These are phyloP conservation scores for Choricystis sp. DNA, from an alignment of 139 green algal species.

Conservation along the genomic window DNA sequence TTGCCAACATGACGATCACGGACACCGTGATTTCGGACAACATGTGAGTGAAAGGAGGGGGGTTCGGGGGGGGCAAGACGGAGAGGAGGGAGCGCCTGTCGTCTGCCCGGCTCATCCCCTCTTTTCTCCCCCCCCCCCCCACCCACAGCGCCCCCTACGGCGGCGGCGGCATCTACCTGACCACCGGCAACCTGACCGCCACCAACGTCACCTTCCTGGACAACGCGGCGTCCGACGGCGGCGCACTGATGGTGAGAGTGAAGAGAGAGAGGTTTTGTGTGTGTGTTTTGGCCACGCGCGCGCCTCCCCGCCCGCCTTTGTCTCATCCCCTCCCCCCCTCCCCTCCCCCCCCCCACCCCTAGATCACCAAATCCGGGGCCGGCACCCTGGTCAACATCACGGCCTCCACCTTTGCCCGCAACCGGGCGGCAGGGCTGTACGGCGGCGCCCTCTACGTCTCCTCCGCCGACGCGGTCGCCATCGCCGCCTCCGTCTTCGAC, in stretches of 20 bases:
- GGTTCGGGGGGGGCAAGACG: too few relatives aligned
- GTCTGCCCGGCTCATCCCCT: too few relatives aligned
- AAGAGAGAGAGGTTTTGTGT: too few relatives aligned
- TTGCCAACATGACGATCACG: not conserved
- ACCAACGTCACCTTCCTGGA: not conserved
- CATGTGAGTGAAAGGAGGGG: too few relatives aligned
- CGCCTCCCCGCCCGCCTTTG: too few relatives aligned
- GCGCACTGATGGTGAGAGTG: not conserved
- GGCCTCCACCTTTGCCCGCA: not conserved
- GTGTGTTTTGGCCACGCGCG: too few relatives aligned
- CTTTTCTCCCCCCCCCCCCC: too few relatives aligned
- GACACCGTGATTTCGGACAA: not conserved
- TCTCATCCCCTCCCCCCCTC: too few relatives aligned
- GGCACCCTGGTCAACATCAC: not conserved
- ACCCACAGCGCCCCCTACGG: too few relatives aligned
- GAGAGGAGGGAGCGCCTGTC: too few relatives aligned
- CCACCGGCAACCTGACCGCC: not conserved
- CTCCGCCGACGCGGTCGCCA: not conserved
- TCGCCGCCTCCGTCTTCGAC: not conserved
- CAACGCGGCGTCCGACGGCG: not conserved
- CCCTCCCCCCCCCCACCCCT: too few relatives aligned
- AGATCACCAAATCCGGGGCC: too few relatives aligned
- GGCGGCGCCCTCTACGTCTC: not conserved
- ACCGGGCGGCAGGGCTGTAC: not conserved
- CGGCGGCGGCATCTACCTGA: not conserved